Conservation (phyloP, 106 monocot genomes). For the Cymbidium sinense region DNA sequence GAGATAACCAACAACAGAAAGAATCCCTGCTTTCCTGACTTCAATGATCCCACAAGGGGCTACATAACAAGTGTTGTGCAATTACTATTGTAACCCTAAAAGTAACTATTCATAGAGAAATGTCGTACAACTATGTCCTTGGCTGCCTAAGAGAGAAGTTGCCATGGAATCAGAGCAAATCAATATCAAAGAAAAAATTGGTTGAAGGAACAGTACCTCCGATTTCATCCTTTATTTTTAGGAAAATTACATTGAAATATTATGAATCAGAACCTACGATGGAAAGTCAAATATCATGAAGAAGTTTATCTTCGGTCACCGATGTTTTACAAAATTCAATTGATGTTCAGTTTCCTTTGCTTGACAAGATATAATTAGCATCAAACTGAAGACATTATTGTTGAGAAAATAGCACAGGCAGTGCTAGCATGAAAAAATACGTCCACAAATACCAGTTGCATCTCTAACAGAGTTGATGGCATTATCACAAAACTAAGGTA, state of each 20-base stretch:
- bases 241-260: not conserved
- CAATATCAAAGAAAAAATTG: not conserved
- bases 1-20: not conserved
- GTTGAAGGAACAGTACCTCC: not conserved
- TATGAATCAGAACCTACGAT: not conserved
- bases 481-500: not conserved
- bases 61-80: not conserved
- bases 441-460: not conserved
- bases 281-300: not conserved
- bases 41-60: not conserved
- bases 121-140: not conserved
- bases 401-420: not conserved
- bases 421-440: not conserved
- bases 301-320: not conserved
- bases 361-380: not conserved
- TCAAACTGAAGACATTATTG: not conserved
- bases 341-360: not conserved
- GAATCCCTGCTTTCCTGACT: not conserved
- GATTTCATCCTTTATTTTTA: not conserved
- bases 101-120: not conserved
- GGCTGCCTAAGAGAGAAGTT: not conserved
- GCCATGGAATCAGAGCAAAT: not conserved
- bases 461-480: not conserved
- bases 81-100: not conserved
- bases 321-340: not conserved